Base-by-base conservation (phyloP, 331 rosid species). In the Ulmus americana region DNA sequence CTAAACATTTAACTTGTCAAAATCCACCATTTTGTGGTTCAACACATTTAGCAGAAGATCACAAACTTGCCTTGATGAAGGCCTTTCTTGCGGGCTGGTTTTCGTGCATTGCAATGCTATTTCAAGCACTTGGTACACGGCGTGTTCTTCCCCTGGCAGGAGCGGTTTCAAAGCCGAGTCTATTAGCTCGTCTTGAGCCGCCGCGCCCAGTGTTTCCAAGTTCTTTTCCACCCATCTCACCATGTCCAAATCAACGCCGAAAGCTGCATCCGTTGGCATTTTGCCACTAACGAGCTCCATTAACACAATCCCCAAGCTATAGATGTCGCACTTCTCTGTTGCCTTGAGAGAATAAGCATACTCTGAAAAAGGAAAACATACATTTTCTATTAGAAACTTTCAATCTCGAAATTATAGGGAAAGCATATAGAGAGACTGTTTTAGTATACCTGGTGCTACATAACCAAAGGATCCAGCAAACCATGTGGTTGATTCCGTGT, bases 201-300 rank as follows among this genome's bases (percentile, higher is more conserved):
- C 41, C 44, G 59, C 41, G 39, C 72, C 86, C 39, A 73, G 80
- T 86, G 69, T 69, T 62, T 80, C 82, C 48, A 80, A 51, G 13
- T 64, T 82, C 35, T 63, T 79, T 84, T 85, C 95, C 10, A 87
- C 77, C 97, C 97, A 90, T 67, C 95, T 85, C 75, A 90, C 97
- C 95, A 90, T 90, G 85, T 87, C 94, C 84, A 90, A 77, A 46
- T 82, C 95, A 70, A 76, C 77, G 1, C 95, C 89, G 43, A 90
- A 90, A 39, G 57, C 66, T 15, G 64, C 80, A 63, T 80, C 83
- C 0, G 89, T 90, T 1, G 97, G 97, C 86, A 82, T 80, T 71
- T 76, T 90, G 63, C 97, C 97, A 63, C 95, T 83, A n/a, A 87
- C 87, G 51, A 90, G 83, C 77, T 90, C 97, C 85, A 90, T 87